These are phyloP conservation scores for Exophiala sideris DNA, from an alignment of 2,329 filamentous ascomycete genomes.

Conservation along the genomic window DNA sequence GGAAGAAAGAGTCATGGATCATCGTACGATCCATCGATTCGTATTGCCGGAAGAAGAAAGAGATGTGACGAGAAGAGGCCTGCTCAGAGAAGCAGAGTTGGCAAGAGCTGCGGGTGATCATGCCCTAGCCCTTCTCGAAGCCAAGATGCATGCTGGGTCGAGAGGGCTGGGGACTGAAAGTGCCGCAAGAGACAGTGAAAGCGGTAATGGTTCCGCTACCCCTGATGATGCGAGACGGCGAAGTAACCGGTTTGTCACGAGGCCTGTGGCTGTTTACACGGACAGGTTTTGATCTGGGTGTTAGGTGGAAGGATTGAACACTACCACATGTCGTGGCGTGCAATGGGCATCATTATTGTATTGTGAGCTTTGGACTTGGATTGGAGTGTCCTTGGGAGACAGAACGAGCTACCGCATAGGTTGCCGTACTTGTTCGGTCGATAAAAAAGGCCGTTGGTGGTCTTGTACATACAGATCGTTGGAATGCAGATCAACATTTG, in stretches of 20 bases:
- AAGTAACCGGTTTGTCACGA: conserved; percentile 24
- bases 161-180: conserved; percentile 17
- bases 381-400: too few species aligned
- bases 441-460: too few species aligned
- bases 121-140: conserved; percentile 15
- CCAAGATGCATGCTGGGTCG: conserved; percentile 18
- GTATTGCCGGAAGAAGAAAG: conserved; percentile 67
- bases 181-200: conserved; percentile 18
- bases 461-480: too few species aligned
- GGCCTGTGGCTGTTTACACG: conserved; percentile 22
- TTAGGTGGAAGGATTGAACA: not conserved
- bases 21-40: conserved; percentile 83
- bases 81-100: conserved; percentile 25
- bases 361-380: too few species aligned
- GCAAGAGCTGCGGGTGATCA: conserved; percentile 25
- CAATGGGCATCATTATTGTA: too few species aligned
- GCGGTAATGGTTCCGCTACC: conserved; percentile 14
- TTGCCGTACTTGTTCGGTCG: too few species aligned
- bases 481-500: too few species aligned
- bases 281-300: conserved; percentile 3
- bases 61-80: conserved; percentile 32
- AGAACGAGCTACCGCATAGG: too few species aligned
- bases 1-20: conserved; percentile 74
- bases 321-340: too few species aligned
- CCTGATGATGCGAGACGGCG: conserved; percentile 20